Percentiles rank a stretch among this genome's conserved stretches.
Evolutionary conservation across 1,139 yeast species (phyloP).

Genomic region (Blastobotrys apis): DNA sequence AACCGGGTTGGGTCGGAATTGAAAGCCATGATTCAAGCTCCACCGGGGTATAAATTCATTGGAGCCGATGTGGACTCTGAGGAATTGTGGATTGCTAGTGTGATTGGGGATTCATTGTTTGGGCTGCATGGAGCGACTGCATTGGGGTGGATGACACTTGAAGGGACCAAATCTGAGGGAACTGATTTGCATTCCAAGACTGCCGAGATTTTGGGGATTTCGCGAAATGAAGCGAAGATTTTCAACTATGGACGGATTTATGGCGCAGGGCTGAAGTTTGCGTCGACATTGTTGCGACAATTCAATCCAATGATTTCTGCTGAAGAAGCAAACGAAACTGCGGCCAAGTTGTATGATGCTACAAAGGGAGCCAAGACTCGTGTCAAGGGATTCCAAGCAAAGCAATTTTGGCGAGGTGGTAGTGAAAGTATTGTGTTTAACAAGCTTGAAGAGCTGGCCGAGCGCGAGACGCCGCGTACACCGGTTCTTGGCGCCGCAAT

Average conservation of each 20-base stretch:
- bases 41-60: constrained; percentile 83
- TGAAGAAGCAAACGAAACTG: constrained; percentile 61
- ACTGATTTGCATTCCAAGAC: constrained; percentile 96
- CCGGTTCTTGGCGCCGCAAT: constrained; percentile 94
- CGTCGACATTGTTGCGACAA: constrained; percentile 72
- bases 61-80: constrained; percentile 98
- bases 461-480: constrained; percentile 75
- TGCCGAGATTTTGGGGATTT: constrained; percentile 81
- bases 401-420: constrained; percentile 78
- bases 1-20: constrained; percentile 88
- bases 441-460: constrained; percentile 81
- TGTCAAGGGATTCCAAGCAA: constrained; percentile 35
- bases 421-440: constrained; percentile 91
- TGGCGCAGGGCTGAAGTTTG: constrained; percentile 95
- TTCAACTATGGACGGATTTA: constrained; percentile 96
- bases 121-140: constrained; percentile 94
- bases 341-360: constrained; percentile 63
- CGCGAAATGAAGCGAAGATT: constrained; percentile 87
- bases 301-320: constrained; percentile 73
- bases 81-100: constrained; percentile 95
- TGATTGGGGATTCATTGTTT: constrained; percentile 88
- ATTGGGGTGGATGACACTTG: constrained; percentile 98
- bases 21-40: constrained; percentile 82
- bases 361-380: constrained; percentile 68
- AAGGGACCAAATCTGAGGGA: constrained; percentile 85